Base-by-base conservation (phyloP, 2,329 filamentous ascomycete species). In the Aspergillaceae sp. region DNA sequence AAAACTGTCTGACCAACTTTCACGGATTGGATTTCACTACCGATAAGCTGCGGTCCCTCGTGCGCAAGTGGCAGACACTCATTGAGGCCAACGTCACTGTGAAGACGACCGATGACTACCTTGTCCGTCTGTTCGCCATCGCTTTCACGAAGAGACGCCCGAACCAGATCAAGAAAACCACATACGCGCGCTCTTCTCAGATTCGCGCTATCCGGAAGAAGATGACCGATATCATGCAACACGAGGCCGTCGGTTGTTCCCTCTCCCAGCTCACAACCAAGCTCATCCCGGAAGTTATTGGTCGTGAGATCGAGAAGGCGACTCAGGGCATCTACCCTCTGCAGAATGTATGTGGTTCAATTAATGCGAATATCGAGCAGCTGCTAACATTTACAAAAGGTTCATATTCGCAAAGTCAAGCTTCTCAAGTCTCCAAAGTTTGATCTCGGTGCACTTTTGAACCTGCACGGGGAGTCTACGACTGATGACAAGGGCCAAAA, bases 131-230 rank as follows among this genome's bases (percentile, higher is more conserved):
- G 64, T 98, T 98, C 79, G 88, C 88, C 73, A 98, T 98, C 64
- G 92, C 87, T 64, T 98, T 98, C 82, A 98, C 92, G 76, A 97
- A 97, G 86, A 83, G 89, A 75, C 86, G 92, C 69, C 89, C 88
- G 65, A 98, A 97, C 82, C 92, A 98, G 82, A 91, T 98, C 81
- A 95, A 95, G 87, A 98, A 97, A 87, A 98, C 92, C 67, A 98
- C 92, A 71, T 98, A 98, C 71, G 92, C 92, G 62, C 85, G 85
- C 58, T 89, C 88, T 57, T 97, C 92, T 57, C 92, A 98, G 78
- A 97, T 97, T 74, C 86, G 91, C 61, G 84, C 86, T 63, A 98
- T 98, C 74, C 87, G 92, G 75, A 92, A 90, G 82, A 97, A 98
- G 88, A 98, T 98, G 92, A 86, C 82, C 57, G 92, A 98, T 77